Evolutionary conservation across 306 rosid species (phyloP).

Genomic region (Casuarina cunninghamiana): DNA sequence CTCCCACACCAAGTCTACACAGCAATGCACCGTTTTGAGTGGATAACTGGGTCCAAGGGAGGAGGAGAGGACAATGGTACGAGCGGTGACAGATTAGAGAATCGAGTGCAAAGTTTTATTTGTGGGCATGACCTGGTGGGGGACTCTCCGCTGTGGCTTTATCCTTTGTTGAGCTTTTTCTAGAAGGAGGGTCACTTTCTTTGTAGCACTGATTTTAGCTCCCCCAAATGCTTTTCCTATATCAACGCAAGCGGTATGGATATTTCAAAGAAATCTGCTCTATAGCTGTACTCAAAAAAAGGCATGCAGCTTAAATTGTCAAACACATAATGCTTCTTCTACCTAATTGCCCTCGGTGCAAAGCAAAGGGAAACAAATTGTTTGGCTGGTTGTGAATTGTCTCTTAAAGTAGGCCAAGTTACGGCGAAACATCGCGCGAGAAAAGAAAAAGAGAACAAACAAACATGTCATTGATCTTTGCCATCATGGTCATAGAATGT

Average conservation of each 20-base stretch:
- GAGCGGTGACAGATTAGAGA: neutral
- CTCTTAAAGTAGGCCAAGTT: neutral
- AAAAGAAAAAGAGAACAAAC: too few species aligned
- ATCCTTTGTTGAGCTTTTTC: neutral
- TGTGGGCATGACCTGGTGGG: neutral
- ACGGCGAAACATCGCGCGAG: too few species aligned
- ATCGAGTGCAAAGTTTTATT: neutral
- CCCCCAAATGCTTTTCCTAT: neutral
- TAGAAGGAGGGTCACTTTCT: neutral
- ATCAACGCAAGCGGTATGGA: too few species aligned
- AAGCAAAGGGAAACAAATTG: neutral
- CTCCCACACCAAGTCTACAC: too few species aligned
- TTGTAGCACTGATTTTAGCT: neutral
- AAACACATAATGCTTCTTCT: neutral
- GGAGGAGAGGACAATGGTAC: neutral
- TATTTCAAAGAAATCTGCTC: too few species aligned
- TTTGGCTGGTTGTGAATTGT: neutral
- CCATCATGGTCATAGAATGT: too few species aligned
- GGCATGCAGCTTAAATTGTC: neutral
- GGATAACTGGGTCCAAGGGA: neutral
- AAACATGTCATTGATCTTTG: too few species aligned
- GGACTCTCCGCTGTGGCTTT: neutral
- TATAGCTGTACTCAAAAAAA: neutral
- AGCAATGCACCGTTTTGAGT: neutral
- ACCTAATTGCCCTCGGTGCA: neutral